Conservation (phyloP, 1,139 yeast genomes). For the Cylindricascospora bacillispora region DNA sequence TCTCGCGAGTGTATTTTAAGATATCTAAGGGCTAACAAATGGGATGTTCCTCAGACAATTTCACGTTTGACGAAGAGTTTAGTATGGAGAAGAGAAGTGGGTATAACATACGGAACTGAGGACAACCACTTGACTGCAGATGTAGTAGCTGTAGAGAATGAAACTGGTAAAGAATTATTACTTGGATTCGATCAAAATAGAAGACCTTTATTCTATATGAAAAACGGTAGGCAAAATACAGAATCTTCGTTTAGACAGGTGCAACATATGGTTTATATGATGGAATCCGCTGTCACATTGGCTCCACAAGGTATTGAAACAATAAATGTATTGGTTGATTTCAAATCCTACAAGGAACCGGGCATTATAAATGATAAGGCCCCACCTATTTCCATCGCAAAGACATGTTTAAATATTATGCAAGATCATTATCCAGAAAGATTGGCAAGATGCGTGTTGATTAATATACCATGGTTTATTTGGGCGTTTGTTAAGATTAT, state of each 20-base stretch:
- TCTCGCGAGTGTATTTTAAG: conserved; percentile 80
- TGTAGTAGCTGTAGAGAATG: conserved; percentile 55
- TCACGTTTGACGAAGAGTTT: conserved; percentile 61
- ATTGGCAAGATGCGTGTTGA: conserved; percentile 71
- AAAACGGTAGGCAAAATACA: conserved; percentile 90
- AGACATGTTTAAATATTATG: conserved; percentile 72
- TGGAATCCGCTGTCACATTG: conserved; percentile 74
- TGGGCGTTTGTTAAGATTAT: conserved; percentile 78
- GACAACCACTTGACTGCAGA: conserved; percentile 42
- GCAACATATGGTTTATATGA: conserved; percentile 80
- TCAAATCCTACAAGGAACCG: conserved; percentile 49
- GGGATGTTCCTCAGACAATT: conserved; percentile 63
- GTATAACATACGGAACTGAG: conserved; percentile 45
- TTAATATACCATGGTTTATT: conserved; percentile 82
- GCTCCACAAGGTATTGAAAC: conserved; percentile 96
- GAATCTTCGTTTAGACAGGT: conserved; percentile 76
- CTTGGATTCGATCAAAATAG: conserved; percentile 78
- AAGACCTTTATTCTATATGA: conserved; percentile 76
- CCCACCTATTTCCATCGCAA: conserved; percentile 35
- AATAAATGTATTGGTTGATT: conserved; percentile 76
- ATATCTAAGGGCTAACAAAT: conserved; percentile 80
- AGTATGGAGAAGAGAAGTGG: conserved; percentile 86
- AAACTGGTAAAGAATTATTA: conserved; percentile 77
- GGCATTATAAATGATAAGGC: conserved; percentile 26
- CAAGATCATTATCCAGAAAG: conserved; percentile 93